Percentiles rank a stretch among this genome's conserved stretches.
Conservation (phyloP, 116 monocot genomes). For the Papilionanthe hybrid region DNA sequence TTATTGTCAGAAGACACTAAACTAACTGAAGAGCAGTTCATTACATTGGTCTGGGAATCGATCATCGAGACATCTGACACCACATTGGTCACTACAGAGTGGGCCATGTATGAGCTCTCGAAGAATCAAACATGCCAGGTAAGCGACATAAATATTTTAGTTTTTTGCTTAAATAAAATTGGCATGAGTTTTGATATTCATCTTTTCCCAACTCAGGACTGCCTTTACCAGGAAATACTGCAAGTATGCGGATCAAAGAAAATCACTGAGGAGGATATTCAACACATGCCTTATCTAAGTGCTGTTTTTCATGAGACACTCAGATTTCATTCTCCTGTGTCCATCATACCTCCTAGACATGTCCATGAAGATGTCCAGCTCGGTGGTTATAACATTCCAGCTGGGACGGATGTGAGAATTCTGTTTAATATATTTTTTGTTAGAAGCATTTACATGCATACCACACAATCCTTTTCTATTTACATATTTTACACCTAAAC, state of each 20-base stretch:
- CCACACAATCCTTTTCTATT: too few relatives aligned
- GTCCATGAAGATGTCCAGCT: slow-evolving; percentile 67
- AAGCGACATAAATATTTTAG: neutral
- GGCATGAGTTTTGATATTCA: neutral
- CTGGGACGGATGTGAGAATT: slow-evolving; percentile 57
- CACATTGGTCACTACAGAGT: slow-evolving; percentile 70
- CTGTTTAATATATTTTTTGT: too few relatives aligned
- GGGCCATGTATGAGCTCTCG: slow-evolving; percentile 95
- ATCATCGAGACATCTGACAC: slow-evolving; percentile 93
- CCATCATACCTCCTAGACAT: slow-evolving; percentile 67
- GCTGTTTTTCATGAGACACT: slow-evolving; percentile 88
- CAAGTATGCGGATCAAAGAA: slow-evolving; percentile 70
- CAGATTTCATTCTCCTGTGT: slow-evolving; percentile 62
- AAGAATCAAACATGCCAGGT: slow-evolving; percentile 72
- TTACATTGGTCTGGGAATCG: slow-evolving; percentile 72
- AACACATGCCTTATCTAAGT: slow-evolving; percentile 47
- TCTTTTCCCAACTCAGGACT: slow-evolving; percentile 35
- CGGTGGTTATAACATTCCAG: slow-evolving; percentile 64
- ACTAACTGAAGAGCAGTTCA: slow-evolving; percentile 74
- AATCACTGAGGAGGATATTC: slow-evolving; percentile 69
- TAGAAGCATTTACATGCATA: too few relatives aligned
- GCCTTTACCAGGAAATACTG: slow-evolving; percentile 58
- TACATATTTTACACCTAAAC: too few relatives aligned
- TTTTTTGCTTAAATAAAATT: neutral
- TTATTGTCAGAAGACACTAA: slow-evolving; percentile 49